Conservation (phyloP, 1,284 basidiomycete genomes). For the Takashimella tepidaria region DNA sequence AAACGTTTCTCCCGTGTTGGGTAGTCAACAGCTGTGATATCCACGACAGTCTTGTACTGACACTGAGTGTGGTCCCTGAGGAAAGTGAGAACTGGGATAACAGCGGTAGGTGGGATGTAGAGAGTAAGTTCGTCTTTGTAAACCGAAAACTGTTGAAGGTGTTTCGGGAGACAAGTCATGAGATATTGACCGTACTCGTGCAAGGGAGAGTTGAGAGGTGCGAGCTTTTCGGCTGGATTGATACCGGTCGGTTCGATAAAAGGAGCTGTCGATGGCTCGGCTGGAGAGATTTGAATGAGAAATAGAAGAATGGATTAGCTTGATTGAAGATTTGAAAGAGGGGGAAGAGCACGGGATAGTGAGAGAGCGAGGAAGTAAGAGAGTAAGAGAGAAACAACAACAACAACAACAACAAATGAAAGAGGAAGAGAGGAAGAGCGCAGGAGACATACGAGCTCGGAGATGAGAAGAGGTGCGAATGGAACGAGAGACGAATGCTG, state of each 20-base stretch:
- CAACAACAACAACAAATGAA: too few species aligned
- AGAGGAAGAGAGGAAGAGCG: neutral
- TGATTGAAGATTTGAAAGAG: too few species aligned
- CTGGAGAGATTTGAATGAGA: constrained; percentile 1
- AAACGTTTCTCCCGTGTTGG: constrained; percentile 91
- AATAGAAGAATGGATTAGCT: too few species aligned
- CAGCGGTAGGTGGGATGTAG: constrained; percentile 66
- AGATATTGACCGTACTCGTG: constrained; percentile 89
- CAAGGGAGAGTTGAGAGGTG: constrained; percentile 64
- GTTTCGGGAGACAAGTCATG: constrained; percentile 85
- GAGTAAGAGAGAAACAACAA: too few species aligned
- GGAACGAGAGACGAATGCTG: constrained; percentile 16
- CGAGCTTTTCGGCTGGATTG: constrained; percentile 69
- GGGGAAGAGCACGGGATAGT: too few species aligned
- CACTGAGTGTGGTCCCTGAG: constrained; percentile 94
- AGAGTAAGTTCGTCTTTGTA: constrained; percentile 95
- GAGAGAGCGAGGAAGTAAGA: too few species aligned
- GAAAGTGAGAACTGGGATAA: constrained; percentile 85
- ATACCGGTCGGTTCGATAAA: constrained; percentile 81
- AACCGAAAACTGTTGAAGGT: constrained; percentile 95
- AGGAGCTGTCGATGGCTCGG: constrained; percentile 57
- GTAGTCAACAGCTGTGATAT: constrained; percentile 93
- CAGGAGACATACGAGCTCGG: constrained; percentile 22
- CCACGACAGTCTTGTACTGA: constrained; percentile 89
- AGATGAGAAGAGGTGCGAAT: constrained; percentile 26